Conservation (phyloP, 805 yeast species). For the Dipodascopsis tothii region DNA sequence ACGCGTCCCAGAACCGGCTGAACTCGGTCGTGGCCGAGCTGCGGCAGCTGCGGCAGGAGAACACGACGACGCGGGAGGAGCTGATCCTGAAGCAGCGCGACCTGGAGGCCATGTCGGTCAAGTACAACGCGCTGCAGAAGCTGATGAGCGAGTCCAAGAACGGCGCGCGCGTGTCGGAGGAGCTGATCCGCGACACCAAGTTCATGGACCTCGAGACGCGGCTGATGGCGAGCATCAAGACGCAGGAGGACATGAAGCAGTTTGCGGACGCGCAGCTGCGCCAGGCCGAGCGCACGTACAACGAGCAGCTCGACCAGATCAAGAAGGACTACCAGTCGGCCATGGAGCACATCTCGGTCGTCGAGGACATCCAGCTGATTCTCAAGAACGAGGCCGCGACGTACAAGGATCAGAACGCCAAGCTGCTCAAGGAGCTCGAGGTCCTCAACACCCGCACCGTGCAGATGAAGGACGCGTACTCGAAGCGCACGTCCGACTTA, state of each 20-base stretch:
- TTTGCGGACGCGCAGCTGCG: neutral
- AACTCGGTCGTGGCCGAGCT: constrained; percentile 1
- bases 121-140: constrained; percentile 1
- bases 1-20: constrained; percentile 3
- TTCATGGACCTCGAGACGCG: constrained; percentile 24
- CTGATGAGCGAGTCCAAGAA: neutral
- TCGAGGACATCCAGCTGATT: neutral
- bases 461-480: constrained; percentile 29
- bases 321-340: neutral
- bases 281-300: neutral
- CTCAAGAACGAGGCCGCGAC: constrained; percentile 30
- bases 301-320: neutral
- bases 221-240: constrained; percentile 23
- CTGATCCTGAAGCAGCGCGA: neutral
- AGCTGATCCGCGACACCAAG: neutral
- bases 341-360: neutral
- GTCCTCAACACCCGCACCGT: constrained; percentile 53
- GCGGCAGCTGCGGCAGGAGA: neutral
- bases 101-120: constrained; percentile 1
- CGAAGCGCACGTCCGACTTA: neutral
- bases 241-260: constrained; percentile 18
- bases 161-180: neutral
- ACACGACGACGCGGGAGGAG: neutral
- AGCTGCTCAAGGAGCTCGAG: constrained; percentile 57
- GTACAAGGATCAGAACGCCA: constrained; percentile 49